phyloP scores from a whole-genome alignment of 257 asterid genomes.

The Petunia axillaris region DNA sequence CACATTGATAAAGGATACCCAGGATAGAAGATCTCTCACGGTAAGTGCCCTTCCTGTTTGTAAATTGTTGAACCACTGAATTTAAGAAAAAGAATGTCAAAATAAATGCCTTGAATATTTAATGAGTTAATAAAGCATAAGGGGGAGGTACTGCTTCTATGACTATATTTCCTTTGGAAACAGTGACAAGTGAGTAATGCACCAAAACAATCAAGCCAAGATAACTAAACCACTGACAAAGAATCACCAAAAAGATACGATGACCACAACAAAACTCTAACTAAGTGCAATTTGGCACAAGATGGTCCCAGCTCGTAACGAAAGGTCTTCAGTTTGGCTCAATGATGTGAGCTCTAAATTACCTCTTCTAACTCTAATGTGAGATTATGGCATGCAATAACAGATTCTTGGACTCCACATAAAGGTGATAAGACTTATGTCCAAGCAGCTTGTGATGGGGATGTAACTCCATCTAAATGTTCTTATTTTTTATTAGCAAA shows the following conservation, averaged over 20 bases:
- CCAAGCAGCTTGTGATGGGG: no score
- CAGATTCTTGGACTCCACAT: neutral
- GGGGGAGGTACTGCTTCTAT: conserved; percentile 1
- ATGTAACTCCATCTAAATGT: no score
- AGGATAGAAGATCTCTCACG: conserved; percentile 89
- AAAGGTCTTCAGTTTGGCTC: neutral
- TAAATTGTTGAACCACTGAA: conserved; percentile 90
- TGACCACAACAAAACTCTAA: neutral
- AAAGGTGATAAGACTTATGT: no score
- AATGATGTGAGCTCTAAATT: neutral
- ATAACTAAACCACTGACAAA: conserved; percentile 16
- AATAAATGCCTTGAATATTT: neutral
- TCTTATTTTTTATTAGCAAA: no score
- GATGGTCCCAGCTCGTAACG: neutral
- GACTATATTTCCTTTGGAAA: conserved; percentile 15
- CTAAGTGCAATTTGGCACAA: conserved; percentile 1
- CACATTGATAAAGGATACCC: conserved; percentile 80
- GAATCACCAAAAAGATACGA: conserved; percentile 16
- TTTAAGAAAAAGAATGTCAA: conserved; percentile 37
- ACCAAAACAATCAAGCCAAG: conserved; percentile 1
- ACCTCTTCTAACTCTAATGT: conserved; percentile 4
- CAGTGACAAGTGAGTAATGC: neutral
- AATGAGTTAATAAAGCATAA: conserved; percentile 16
- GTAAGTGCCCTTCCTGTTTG: conserved; percentile 86
- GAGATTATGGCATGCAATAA: neutral